Evolutionary conservation across 768 basidiomycete genomes (phyloP), one percentile per base, ranked within the genome.

Genomic region (Exidia glandulosa): DNA sequence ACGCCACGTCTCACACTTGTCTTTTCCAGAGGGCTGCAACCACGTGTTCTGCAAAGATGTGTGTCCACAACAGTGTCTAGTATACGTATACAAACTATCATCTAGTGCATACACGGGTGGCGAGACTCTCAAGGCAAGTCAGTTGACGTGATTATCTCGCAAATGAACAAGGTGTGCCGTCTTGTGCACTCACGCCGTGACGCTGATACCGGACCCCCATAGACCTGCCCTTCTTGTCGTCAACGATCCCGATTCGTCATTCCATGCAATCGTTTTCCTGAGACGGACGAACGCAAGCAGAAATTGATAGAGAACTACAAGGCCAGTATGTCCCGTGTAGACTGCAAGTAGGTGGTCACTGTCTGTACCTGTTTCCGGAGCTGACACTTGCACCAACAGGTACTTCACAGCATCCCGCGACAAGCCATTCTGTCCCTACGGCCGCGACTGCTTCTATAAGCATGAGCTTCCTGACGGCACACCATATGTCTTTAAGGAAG

Each of bases 71-170:
- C 12, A 36, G 27, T 23, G 10, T 52, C 50, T 45, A 16, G 23
- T 27, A 27, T 30, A 57, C 56, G 32, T 58, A 54, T 61, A 34
- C 65, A 50, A 55, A 50, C 48, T 56, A 14, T 32, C 33, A 23
- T 31, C 57, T 64, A 90, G 86, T 92, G 90, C 67, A 87, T 92
- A 61, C 83, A 82, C 48, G 80, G 81, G 65, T 92, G 90, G 90
- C 82, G 90, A 30, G 81, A 81, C 63, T 79, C 79, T n/a, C 66
- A 70, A 9, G 79, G 75, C 23, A 85, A 83, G 68, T 72, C 75
- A 2, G 67, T 69, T 1, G 85, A 83, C 59, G 69, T 81, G 5
- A 68, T 81, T 27, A 70, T 74, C 36, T 83, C 85, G 4, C 81
- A 79, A 25, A 82, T 79, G 57, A 84, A 79, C 63, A 90, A 90